Evolutionary conservation across 257 asterid genomes (phyloP), one percentile per base, ranked within the genome.

Genomic region (Penstemon eatonii): DNA sequence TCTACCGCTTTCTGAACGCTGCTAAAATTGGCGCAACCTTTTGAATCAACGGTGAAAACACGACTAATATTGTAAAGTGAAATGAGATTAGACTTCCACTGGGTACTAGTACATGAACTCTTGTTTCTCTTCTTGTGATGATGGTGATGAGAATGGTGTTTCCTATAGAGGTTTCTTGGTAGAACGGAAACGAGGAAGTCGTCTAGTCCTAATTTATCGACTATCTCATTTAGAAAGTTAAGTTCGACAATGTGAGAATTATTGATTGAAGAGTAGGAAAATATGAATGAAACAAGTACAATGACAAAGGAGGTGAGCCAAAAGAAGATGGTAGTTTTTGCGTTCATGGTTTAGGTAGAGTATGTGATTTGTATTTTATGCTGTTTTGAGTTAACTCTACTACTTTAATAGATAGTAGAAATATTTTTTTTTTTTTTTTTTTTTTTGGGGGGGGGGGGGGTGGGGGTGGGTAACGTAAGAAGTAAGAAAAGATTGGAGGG

Each of bases 1-100:
- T 92, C 95, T 19, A 92, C 75, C 2, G 98, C 98, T 68, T 84
- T 80, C 67, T 92, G 97, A 42, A 88, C 69, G 54, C 82, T 84
- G 77, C 85, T 88, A 65, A 86, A 92, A 76, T 85, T 85, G n/a
- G 81, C 94, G 63, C 96, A 92, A 5, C 94, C 95, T 59, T 70
- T 86, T 25, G 52, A 59, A 66, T 75, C 91, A 3, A 92, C 97
- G 0, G 88, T 90, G n/a, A 80, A 43, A 43, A 92, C 90, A 41
- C 40, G 56, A 10, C 78, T 71, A 44, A 86, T 72, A 7, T 63
- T 79, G 79, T 90, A 90, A 25, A 41, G 36, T 0, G 70, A 69
- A 4, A 73, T 25, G 66, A 92, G 90, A 50, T 67, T 58, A 12
- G 97, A 90, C 13, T 75, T 81, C 95, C 95, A 80, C 18, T 5